Evolutionary conservation across 164 flowering plant species (phyloP), one percentile per base, ranked within the genome.

Genomic region (Santalum album): DNA sequence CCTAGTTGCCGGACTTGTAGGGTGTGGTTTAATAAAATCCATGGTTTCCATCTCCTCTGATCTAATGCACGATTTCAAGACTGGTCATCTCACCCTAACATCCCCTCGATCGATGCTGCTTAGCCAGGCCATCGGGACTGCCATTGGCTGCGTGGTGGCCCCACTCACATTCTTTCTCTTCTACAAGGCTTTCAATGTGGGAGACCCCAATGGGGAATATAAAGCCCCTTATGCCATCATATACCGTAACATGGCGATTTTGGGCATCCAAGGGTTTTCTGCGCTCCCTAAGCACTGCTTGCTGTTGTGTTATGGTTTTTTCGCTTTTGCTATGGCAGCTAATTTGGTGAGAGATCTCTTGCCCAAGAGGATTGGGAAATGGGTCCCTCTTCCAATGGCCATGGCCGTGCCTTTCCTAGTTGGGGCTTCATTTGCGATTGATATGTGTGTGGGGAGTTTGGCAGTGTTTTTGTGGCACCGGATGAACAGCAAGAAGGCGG

Each of bases 371-470:
- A 53, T 81, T 1, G 87, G 79, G 46, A 83, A 73, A 48, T 84
- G 71, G 72, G 64, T 83, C 10, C 98, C 98, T 0, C 74, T 92
- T 23, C 98, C 98, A 0, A 92, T 92, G 89, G 96, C 87, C 18
- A 89, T 92, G 96, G 98, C 94, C 0, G 91, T 86, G 36, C 98
- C 96, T 7, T 92, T 92, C 70, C 70, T 88, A 2, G 87, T 86
- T 20, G 98, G 98, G 0, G 95, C 82, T 0, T 77, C 71, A 54
- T 89, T 92, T 56, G 95, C 96, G 0, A 79, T 91, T 12, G 98
- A 91, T 53, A 91, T 91, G 98, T 83, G 94, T 34, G 51, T 88
- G 27, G 98, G 98, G 59, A 88, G 84, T 60, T 56, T 92, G 69
- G 36, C 79, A 27, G 95, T 89, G 70, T 84, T 79, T 35, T 64